Evolutionary conservation across 306 rosid species (phyloP).

Genomic region (Quercus mongolica): DNA sequence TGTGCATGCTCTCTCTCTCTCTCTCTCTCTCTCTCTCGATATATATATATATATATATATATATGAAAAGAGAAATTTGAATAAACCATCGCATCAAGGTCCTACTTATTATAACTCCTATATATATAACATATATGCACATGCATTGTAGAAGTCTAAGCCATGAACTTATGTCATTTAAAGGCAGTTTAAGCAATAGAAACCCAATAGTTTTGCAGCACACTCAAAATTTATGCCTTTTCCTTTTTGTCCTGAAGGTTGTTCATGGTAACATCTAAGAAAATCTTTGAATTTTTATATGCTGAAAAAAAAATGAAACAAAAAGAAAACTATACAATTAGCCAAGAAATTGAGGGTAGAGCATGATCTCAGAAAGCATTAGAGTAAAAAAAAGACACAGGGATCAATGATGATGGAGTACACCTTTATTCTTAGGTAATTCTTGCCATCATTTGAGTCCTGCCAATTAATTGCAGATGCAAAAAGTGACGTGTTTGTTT

Average conservation of each 20-base stretch:
- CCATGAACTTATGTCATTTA: too few relatives aligned
- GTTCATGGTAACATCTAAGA: not conserved
- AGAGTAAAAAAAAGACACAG: not conserved
- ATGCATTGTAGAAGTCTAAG: too few relatives aligned
- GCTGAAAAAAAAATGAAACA: not conserved
- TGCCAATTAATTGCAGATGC: slow-evolving; percentile 67
- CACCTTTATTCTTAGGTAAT: slow-evolving; percentile 69
- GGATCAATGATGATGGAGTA: not conserved
- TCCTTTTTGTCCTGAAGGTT: not conserved
- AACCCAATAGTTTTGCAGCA: not conserved
- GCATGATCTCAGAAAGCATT: not conserved
- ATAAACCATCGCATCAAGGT: too few relatives aligned
- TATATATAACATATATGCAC: not conserved
- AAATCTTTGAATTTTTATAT: not conserved
- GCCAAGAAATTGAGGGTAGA: not conserved
- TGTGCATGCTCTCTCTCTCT: not conserved
- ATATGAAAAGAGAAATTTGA: not conserved
- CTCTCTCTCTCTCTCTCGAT: not conserved
- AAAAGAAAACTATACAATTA: not conserved
- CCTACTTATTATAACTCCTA: not conserved
- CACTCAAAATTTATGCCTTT: too few relatives aligned
- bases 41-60: too few relatives aligned
- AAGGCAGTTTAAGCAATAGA: not conserved
- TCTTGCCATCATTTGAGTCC: slow-evolving; percentile 22
- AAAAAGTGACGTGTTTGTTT: slow-evolving; percentile 31